Conservation (phyloP, 805 yeast genomes). For the Candida montana region DNA sequence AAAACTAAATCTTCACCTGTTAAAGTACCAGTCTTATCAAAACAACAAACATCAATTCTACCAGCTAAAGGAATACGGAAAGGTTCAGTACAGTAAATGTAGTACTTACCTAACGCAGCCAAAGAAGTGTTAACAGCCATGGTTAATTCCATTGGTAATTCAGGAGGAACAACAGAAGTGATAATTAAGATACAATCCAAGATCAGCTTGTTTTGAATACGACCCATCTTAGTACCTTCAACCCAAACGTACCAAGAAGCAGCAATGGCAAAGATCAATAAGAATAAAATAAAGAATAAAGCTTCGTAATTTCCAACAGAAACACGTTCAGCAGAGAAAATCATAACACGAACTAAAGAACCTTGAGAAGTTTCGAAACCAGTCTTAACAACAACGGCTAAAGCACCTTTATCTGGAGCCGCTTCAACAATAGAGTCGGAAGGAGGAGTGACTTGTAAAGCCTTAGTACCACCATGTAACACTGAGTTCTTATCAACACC, state of each 20-base stretch:
- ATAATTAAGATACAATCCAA: constrained; percentile 93
- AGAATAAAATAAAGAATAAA: constrained; percentile 82
- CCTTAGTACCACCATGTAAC: constrained; percentile 94
- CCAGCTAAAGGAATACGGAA: constrained; percentile 98
- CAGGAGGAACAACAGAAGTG: constrained; percentile 98
- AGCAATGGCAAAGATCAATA: constrained; percentile 85
- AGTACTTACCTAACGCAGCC: constrained; percentile 80
- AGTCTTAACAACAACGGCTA: constrained; percentile 85
- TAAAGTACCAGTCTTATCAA: constrained; percentile 96
- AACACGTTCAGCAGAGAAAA: constrained; percentile 92
- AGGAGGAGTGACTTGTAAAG: constrained; percentile 82
- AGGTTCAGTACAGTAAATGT: constrained; percentile 96
- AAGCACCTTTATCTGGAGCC: constrained; percentile 83
- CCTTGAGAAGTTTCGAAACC: constrained; percentile 99
- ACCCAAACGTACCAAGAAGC: constrained; percentile 99
- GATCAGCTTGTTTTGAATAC: constrained; percentile 88
- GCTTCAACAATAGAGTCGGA: constrained; percentile 43
- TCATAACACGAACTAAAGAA: constrained; percentile 94
- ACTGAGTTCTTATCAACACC: constrained; percentile 85
- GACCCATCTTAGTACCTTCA: constrained; percentile 93
- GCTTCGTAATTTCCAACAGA: constrained; percentile 96
- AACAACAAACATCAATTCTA: constrained; percentile 96
- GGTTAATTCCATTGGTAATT: constrained; percentile 97
- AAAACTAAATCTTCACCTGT: constrained; percentile 95
- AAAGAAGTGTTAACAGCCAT: constrained; percentile 95